Evolutionary conservation across 164 flowering plant species (phyloP).

Genomic region (Macadamia integrifolia): DNA sequence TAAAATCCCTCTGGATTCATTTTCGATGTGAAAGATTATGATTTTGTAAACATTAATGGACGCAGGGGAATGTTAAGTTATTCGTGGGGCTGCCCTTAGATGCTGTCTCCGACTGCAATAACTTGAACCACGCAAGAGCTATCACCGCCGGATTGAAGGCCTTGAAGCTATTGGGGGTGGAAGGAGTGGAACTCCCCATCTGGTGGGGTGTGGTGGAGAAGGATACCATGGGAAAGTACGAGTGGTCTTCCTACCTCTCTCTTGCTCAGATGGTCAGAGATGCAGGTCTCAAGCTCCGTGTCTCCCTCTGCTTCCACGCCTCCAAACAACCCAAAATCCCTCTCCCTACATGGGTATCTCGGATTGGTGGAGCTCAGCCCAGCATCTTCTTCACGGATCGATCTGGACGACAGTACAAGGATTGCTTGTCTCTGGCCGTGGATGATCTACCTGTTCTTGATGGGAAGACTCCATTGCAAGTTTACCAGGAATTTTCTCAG

Average conservation of each 20-base stretch:
- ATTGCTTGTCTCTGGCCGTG: constrained; percentile 66
- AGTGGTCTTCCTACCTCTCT: constrained; percentile 75
- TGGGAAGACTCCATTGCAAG: constrained; percentile 77
- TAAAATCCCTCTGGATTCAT: too few species aligned
- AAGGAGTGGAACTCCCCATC: constrained; percentile 87
- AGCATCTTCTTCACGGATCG: constrained; percentile 59
- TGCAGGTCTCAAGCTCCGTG: constrained; percentile 72
- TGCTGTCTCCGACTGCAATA: constrained; percentile 50
- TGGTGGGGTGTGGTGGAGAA: constrained; percentile 96
- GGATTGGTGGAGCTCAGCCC: constrained; percentile 52
- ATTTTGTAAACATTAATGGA: neutral
- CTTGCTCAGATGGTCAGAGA: constrained; percentile 76
- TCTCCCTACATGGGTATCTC: constrained; percentile 78
- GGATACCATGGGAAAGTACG: constrained; percentile 61
- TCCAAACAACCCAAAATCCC: constrained; percentile 36
- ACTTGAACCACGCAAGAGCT: constrained; percentile 62
- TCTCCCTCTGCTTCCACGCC: constrained; percentile 75
- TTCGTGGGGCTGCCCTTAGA: constrained; percentile 84
- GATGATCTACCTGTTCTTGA: constrained; percentile 72
- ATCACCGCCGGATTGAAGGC: constrained; percentile 77
- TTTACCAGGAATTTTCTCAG: constrained; percentile 57
- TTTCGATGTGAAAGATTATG: neutral
- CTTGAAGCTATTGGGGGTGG: constrained; percentile 81
- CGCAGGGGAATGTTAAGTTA: constrained; percentile 30
- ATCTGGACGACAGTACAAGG: constrained; percentile 51